Percentiles rank a stretch among this genome's conserved stretches.
Conservation (phyloP, 495 filamentous ascomycete species). For the Penicillium nucicola region DNA sequence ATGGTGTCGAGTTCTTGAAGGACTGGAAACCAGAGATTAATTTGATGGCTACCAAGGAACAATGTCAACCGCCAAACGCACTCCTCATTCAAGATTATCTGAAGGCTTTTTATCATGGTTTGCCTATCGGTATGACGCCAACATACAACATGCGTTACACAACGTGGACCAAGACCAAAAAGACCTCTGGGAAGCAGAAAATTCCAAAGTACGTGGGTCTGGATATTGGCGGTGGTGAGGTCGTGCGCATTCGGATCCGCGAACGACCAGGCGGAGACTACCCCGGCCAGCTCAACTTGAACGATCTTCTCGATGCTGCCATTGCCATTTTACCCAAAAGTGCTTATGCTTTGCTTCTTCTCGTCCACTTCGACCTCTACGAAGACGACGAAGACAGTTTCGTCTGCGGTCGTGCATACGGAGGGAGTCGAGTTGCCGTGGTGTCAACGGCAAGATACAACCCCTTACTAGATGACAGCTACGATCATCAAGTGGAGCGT, state of each 20-base stretch:
- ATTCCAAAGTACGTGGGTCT: slow-evolving; percentile 40
- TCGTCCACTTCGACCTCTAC: slow-evolving; percentile 62
- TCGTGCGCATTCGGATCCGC: slow-evolving; percentile 54
- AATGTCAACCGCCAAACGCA: slow-evolving; percentile 8
- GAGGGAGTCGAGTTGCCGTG: slow-evolving; percentile 56
- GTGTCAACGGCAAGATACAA: slow-evolving; percentile 60
- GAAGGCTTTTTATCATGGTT: slow-evolving; percentile 57
- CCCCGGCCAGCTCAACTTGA: slow-evolving; percentile 54
- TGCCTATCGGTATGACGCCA: slow-evolving; percentile 46
- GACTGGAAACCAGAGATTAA: background rate
- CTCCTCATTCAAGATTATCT: slow-evolving; percentile 52
- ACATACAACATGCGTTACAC: slow-evolving; percentile 36
- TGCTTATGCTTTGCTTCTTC: slow-evolving; percentile 56
- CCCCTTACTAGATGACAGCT: slow-evolving; percentile 49
- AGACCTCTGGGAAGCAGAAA: slow-evolving; percentile 4
- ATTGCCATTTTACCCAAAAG: slow-evolving; percentile 54
- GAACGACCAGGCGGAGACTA: slow-evolving; percentile 46
- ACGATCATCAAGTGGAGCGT: slow-evolving; percentile 37
- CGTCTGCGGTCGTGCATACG: slow-evolving; percentile 65
- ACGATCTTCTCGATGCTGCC: slow-evolving; percentile 61
- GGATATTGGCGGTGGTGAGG: slow-evolving; percentile 19
- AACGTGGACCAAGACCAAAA: slow-evolving; percentile 37
- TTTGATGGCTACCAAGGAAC: background rate
- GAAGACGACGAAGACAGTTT: slow-evolving; percentile 67
- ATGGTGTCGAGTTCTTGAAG: slow-evolving; percentile 29